Base-by-base conservation (phyloP, 2,329 filamentous ascomycete genomes). In the Curvularia sp. region DNA sequence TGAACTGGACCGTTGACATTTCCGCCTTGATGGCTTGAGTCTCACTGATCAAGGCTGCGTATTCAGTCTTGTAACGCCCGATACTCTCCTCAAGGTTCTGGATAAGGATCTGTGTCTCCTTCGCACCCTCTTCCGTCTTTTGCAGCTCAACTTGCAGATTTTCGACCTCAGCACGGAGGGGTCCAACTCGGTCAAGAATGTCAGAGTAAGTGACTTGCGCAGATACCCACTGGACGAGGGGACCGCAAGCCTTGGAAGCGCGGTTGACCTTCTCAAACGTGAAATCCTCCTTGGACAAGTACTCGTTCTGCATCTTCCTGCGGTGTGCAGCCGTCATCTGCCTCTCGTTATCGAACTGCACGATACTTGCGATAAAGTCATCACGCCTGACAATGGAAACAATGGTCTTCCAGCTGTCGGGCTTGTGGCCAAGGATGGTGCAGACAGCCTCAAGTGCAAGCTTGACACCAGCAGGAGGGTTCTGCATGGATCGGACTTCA, bases 191-290 rank as follows among this genome's bases (percentile, higher is more conserved):
- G 74, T 98, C 93, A 63, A 99, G 82, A 69, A 99, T 99, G 66
- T 95, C 93, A n/a, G 94, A 97, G 78, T 97, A 99, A 72, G 91
- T 93, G 74, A 99, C 95, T 79, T 99, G 95, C 20, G 95, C 96
- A 76, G 92, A 86, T 3, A 97, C 94, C 95, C 95, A 99, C 75
- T 97, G 93, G 18, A 99, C 94, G 13, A 99, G 85, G 26, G 95
- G 96, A 71, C 95, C 96, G 77, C 95, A 99, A 47, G 95, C 95
- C 81, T 95, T 97, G 80, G 91, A 96, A 61, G 95, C 95, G 70
- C 93, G 92, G 78, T 97, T 96, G 77, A 97, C 95, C 77, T 91
- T 91, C 75, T 99, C 95, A 69, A 93, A 96, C 0, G 93, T 97
- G 78, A 98, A 99, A 59, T 98, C 93, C 4, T 94, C 90, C 76